Evolutionary conservation across 23 red algal species (phyloP).

Genomic region (Rhodosorus marinus): DNA sequence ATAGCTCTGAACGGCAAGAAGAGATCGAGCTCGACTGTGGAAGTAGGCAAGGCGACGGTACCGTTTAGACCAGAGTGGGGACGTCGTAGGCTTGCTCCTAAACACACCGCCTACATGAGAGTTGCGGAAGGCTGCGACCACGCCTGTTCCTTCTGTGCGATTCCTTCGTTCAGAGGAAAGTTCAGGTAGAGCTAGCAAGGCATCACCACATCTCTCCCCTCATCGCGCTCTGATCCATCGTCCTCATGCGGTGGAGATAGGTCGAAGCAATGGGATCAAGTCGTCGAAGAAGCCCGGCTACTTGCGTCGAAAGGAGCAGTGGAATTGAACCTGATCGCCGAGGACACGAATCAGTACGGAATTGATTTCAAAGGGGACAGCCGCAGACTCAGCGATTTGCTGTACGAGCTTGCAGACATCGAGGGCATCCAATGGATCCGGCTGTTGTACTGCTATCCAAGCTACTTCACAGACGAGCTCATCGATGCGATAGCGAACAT

Average conservation of each 20-base stretch:
- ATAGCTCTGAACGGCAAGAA: constrained; percentile 1
- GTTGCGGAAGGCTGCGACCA: constrained; percentile 89
- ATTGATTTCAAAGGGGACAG: constrained; percentile 73
- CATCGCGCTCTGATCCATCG: too few species aligned
- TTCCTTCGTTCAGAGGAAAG: constrained; percentile 64
- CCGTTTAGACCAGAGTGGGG: constrained; percentile 80
- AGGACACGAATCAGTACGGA: constrained; percentile 95
- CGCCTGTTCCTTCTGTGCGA: constrained; percentile 81
- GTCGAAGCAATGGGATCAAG: constrained; percentile 45
- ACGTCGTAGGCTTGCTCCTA: constrained; percentile 34
- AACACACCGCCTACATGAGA: constrained; percentile 67
- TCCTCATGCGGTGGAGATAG: too few species aligned
- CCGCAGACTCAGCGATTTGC: constrained; percentile 38
- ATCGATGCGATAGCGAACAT: constrained; percentile 56
- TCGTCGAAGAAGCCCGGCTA: constrained; percentile 44
- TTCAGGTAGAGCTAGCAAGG: too few species aligned
- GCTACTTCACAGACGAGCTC: constrained; percentile 76
- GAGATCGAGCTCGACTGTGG: not conserved
- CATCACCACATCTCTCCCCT: too few species aligned
- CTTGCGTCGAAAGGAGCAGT: constrained; percentile 44
- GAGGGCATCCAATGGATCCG: constrained; percentile 40
- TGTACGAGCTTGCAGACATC: constrained; percentile 40
- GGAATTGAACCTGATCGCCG: constrained; percentile 83
- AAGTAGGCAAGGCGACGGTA: constrained; percentile 42
- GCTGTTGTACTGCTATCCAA: constrained; percentile 89